phyloP scores from a whole-genome alignment of 192 early-diverging fungal genomes.

The Coemansia sp. region DNA sequence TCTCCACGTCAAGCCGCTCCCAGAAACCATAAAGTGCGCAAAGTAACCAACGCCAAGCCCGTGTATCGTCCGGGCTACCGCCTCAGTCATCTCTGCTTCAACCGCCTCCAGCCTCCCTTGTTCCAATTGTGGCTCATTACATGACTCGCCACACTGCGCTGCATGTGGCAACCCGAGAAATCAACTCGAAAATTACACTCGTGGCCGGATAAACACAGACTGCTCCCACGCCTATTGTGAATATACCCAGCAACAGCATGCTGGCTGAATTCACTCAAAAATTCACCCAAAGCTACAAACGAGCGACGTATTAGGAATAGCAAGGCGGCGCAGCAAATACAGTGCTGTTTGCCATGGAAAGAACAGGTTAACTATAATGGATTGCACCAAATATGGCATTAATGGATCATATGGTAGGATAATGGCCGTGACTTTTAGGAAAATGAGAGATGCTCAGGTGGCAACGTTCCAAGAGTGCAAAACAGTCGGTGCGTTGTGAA shows the following conservation, averaged over 20 bases:
- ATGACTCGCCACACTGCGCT: too few species aligned
- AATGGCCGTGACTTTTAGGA: too few species aligned
- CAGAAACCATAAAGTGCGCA: not conserved
- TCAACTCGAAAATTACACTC: conserved; percentile 2
- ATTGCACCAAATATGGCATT: too few species aligned
- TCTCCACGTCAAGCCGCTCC: conserved; percentile 11
- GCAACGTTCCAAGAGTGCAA: too few species aligned
- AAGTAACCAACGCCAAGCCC: too few species aligned
- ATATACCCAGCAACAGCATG: not conserved
- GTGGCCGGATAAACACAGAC: conserved; percentile 11
- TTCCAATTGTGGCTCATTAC: too few species aligned
- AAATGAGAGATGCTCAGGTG: too few species aligned
- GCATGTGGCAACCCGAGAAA: conserved; percentile 5
- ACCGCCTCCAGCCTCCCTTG: too few species aligned
- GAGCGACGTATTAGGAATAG: not conserved
- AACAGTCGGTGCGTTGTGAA: not conserved
- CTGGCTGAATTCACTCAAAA: conserved; percentile 4
- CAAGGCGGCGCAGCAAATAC: not conserved
- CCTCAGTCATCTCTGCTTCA: too few species aligned
- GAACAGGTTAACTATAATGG: not conserved
- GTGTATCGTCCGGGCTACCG: too few species aligned
- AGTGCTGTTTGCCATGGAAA: not conserved
- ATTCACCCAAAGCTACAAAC: not conserved
- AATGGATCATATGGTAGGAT: too few species aligned
- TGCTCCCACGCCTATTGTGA: conserved; percentile 12